phyloP scores from a whole-genome alignment of 306 rosid species.

The Amphicarpaea edgeworthii region DNA sequence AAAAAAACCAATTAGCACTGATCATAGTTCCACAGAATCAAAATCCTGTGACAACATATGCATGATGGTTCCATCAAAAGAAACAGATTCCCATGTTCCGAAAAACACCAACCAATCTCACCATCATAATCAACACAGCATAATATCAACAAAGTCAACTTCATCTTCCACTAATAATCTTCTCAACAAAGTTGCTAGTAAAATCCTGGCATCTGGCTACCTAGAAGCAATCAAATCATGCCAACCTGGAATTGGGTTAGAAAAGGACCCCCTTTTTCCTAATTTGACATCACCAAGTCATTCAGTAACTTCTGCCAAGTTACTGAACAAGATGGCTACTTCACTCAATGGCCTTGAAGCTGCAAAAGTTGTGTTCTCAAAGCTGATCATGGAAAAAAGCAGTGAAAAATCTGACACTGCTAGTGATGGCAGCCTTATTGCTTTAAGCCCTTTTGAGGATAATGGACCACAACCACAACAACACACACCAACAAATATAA shows the following conservation, averaged over 20 bases:
- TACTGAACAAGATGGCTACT: conserved; percentile 45
- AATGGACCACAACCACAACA: too few relatives aligned
- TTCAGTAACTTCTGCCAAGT: conserved; percentile 1
- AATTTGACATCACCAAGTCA: neutral
- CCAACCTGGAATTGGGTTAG: neutral
- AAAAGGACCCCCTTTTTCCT: neutral
- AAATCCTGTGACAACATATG: conserved; percentile 6
- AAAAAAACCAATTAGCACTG: conserved; percentile 13
- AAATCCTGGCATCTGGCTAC: conserved; percentile 20
- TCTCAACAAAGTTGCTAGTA: conserved; percentile 38
- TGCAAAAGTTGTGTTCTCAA: conserved; percentile 16
- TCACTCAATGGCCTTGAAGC: conserved; percentile 17
- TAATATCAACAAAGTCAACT: neutral
- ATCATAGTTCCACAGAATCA: conserved; percentile 17
- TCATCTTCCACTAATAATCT: conserved; percentile 38
- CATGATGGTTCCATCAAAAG: conserved; percentile 1
- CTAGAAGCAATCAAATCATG: conserved; percentile 15
- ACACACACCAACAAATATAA: neutral
- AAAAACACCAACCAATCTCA: neutral
- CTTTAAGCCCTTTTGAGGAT: conserved; percentile 11
- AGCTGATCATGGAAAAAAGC: neutral
- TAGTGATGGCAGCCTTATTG: conserved; percentile 6
- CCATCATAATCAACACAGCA: too few relatives aligned
- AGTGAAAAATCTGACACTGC: conserved; percentile 5
- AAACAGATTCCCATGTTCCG: neutral